These are phyloP conservation scores for Aaosphaeria pasadenensis DNA, from an alignment of 2,329 filamentous ascomycete species.

Conservation along the genomic window DNA sequence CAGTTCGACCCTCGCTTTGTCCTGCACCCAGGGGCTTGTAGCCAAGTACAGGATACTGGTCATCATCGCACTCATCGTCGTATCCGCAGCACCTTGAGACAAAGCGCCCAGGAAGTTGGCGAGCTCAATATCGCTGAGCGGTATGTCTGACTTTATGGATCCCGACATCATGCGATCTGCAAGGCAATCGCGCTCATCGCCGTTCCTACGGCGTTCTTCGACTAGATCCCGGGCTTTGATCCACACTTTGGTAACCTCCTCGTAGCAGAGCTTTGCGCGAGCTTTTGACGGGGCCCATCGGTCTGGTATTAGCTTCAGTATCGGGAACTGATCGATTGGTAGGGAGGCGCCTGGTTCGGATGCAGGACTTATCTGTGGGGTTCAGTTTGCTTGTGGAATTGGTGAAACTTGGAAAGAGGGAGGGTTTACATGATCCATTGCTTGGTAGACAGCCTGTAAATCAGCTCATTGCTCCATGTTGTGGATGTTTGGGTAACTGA, in stretches of 20 bases:
- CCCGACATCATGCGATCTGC: conserved; percentile 6
- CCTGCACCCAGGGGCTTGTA: conserved; percentile 4
- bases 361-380: background rate
- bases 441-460: conserved; percentile 4
- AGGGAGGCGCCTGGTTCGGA: conserved; percentile 6
- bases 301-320: conserved; percentile 10
- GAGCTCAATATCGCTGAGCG: conserved; percentile 2
- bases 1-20: conserved; percentile 8
- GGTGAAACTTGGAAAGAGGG: background rate
- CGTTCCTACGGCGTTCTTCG: conserved; percentile 5
- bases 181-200: conserved; percentile 7
- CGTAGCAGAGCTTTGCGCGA: conserved; percentile 3
- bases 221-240: conserved; percentile 6
- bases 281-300: conserved; percentile 4
- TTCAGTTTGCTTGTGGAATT: conserved; percentile 1
- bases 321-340: conserved; percentile 10
- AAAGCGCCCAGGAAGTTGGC: conserved; percentile 9
- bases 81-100: conserved; percentile 7
- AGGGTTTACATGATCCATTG: background rate
- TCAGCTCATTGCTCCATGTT: background rate
- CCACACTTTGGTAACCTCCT: conserved; percentile 4
- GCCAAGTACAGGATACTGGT: conserved; percentile 6
- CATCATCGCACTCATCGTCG: conserved; percentile 3
- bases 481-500: conserved; percentile 1
- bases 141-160: conserved; percentile 5